A percentile compares a stretch with the other conserved stretches of the same genome.
Conservation (phyloP, 2,329 filamentous ascomycete species). For the Metarhizium robertsii region DNA sequence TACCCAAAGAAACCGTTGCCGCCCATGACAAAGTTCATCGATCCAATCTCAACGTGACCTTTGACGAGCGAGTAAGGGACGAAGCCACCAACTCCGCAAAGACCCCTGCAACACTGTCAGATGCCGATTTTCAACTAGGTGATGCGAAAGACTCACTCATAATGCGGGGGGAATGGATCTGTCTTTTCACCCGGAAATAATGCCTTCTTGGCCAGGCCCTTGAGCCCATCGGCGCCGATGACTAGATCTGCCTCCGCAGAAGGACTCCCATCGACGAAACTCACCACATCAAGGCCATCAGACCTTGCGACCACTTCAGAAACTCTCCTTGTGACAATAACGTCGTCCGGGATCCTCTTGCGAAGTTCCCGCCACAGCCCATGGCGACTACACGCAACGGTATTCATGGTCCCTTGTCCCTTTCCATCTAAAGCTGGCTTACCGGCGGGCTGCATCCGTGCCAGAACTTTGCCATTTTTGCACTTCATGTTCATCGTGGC, state of each 20-base stretch:
- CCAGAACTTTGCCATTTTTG: conserved; percentile 13
- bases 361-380: conserved; percentile 14
- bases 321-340: conserved; percentile 14
- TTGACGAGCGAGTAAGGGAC: conserved; percentile 7
- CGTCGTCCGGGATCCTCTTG: conserved; percentile 10
- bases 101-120: conserved; percentile 6
- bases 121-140: background rate
- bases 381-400: conserved; percentile 9
- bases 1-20: conserved; percentile 16
- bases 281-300: conserved; percentile 10
- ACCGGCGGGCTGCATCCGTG: conserved; percentile 9
- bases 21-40: conserved; percentile 14
- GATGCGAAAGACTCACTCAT: conserved; percentile 12
- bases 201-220: conserved; percentile 11
- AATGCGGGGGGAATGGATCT: conserved; percentile 13
- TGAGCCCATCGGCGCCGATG: conserved; percentile 17
- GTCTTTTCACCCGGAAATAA: conserved; percentile 13
- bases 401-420: conserved; percentile 3
- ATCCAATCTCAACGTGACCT: conserved; percentile 10
- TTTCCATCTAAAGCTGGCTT: conserved; percentile 10
- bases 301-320: conserved; percentile 9
- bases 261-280: conserved; percentile 13
- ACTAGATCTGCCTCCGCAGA: conserved; percentile 14
- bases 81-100: conserved; percentile 14
- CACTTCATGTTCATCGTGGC: conserved; percentile 14